Percentiles rank a stretch among this genome's conserved stretches.
Conservation (phyloP, 1,284 basidiomycete species). For the Austroboletus niveus region DNA sequence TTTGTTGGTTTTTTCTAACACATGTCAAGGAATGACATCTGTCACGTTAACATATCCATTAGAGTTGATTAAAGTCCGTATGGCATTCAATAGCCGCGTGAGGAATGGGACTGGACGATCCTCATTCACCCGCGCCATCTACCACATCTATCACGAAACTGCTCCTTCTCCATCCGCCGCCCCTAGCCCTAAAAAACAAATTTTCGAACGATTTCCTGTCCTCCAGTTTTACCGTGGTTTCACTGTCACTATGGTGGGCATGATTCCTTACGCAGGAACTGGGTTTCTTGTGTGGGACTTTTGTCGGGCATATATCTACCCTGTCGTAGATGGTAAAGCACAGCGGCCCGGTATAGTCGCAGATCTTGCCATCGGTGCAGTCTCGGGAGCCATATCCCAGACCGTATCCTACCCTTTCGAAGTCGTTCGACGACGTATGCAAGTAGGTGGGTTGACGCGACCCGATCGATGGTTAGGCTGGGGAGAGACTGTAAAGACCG, state of each 20-base stretch:
- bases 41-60: slow-evolving; percentile 94
- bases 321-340: slow-evolving; percentile 37
- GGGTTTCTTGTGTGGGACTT: slow-evolving; percentile 93
- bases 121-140: slow-evolving; percentile 61
- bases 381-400: slow-evolving; percentile 89
- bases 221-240: slow-evolving; percentile 97
- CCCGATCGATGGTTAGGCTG: slow-evolving; percentile 80
- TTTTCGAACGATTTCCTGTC: slow-evolving; percentile 61
- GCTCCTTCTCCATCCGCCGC: slow-evolving; percentile 25
- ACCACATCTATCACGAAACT: slow-evolving; percentile 71
- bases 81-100: slow-evolving; percentile 83
- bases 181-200: slow-evolving; percentile 24
- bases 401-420: slow-evolving; percentile 97
- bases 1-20: neutral
- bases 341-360: slow-evolving; percentile 47
- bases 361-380: slow-evolving; percentile 80
- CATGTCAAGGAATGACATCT: slow-evolving; percentile 73
- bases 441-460: slow-evolving; percentile 85
- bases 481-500: slow-evolving; percentile 69
- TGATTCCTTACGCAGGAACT: slow-evolving; percentile 96
- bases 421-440: slow-evolving; percentile 91
- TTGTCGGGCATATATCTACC: slow-evolving; percentile 67
- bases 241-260: slow-evolving; percentile 85
- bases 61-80: slow-evolving; percentile 91
- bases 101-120: slow-evolving; percentile 41